Base-by-base conservation (phyloP, 2,329 filamentous ascomycete genomes). In the Calonectria multiphialidica region DNA sequence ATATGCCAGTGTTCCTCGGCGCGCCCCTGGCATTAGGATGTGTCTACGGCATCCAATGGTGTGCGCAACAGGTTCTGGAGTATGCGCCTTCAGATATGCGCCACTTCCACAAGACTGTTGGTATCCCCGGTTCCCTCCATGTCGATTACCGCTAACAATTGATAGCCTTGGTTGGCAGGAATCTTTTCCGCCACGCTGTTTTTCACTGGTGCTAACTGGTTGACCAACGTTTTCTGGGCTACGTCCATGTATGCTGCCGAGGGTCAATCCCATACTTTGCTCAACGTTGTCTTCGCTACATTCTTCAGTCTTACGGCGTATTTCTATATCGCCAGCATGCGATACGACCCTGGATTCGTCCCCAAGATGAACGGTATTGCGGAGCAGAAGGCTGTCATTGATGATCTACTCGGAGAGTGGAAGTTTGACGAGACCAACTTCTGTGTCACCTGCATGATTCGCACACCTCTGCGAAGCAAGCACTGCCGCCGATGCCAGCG, bases 351-450 rank as follows among this genome's bases (percentile, higher is more conserved):
- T 0, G 97, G 97, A 18, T 98, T 93, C 80, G 94, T 99, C 33
- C 96, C 97, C 44, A 98, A 98, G 83, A 90, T 96, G 79, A 93
- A 93, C 69, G 96, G 96, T 76, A 93, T 97, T 68, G 95, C 94
- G 30, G 94, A 98, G 82, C 96, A 98, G 83, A 95, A 96, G 83
- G 92, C 93, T 47, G 92, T 94, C 70, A 98, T 99, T 77, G 94
- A 97, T 75, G 94, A 98, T 76, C 89, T 99, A 9, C 90, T 99
- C 74, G 90, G 91, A 70, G 82, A 92, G 76, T 97, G 95, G 92
- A 97, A 95, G 80, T 99, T 96, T 82, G 96, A 99, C 81, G 96
- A 98, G 81, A 88, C 93, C 73, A 96, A 98, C 82, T 99, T 98
- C 80, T 99, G 97, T 83, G 93, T 97, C 33, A 91, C 91, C 59